A percentile compares a stretch with the other conserved stretches of the same genome.
phyloP scores from a whole-genome alignment of 1,284 basidiomycete genomes.

The Tetrapyrgos nigripes region DNA sequence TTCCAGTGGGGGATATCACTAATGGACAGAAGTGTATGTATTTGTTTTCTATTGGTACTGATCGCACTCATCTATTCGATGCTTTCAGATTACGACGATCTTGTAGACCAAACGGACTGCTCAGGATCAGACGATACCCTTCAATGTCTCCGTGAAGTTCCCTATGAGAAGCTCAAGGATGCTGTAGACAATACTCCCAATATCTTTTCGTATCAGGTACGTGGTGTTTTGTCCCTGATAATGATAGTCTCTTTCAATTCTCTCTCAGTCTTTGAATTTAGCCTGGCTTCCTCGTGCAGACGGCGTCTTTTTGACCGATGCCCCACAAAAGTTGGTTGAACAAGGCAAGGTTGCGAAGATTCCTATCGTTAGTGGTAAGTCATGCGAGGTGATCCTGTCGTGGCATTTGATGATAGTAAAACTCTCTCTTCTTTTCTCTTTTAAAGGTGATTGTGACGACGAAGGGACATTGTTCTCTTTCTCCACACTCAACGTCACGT shows the following conservation, averaged over 20 bases:
- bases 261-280: constrained; percentile 54
- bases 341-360: constrained; percentile 51
- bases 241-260: no score
- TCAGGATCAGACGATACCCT: constrained; percentile 48
- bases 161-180: no score
- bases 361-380: constrained; percentile 49
- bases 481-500: constrained; percentile 49
- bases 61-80: constrained; percentile 40
- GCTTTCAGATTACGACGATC: constrained; percentile 45
- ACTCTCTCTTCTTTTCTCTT: background rate
- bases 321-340: constrained; percentile 46
- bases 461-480: constrained; percentile 59
- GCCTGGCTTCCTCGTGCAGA: no score
- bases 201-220: no score
- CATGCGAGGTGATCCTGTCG: background rate
- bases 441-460: constrained; percentile 52
- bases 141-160: constrained; percentile 54
- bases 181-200: no score
- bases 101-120: constrained; percentile 54
- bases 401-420: background rate
- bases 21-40: constrained; percentile 37
- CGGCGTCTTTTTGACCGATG: constrained; percentile 52
- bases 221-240: no score
- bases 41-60: background rate
- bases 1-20: no score